Evolutionary conservation across 83 land plant species (phyloP).

Genomic region (Isoetes engelmannii): DNA sequence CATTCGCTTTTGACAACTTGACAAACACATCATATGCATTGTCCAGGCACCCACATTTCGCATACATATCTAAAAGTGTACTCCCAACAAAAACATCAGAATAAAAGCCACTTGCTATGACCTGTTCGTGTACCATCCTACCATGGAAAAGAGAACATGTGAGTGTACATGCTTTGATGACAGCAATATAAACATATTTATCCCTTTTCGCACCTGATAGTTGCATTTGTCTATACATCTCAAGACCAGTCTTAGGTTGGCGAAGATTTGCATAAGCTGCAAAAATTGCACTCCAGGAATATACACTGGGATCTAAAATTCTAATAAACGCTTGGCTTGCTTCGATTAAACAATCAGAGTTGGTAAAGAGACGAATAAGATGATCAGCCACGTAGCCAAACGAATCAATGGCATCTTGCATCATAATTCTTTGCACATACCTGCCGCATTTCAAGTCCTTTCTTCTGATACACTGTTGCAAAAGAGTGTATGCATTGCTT

Average conservation of each 20-base stretch:
- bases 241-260: not conserved
- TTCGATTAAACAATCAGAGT: not conserved
- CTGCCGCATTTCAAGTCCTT: no score
- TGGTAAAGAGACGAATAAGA: not conserved
- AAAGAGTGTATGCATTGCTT: no score
- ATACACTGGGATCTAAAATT: not conserved
- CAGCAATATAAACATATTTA: conserved; percentile 8
- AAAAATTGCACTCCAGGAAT: conserved; percentile 11
- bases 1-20: not conserved
- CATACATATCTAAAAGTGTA: conserved; percentile 10
- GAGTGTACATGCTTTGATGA: conserved; percentile 3
- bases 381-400: not conserved
- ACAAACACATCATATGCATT: not conserved
- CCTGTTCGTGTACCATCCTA: not conserved
- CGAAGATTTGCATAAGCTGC: conserved; percentile 11
- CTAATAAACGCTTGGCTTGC: not conserved
- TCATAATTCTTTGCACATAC: no score
- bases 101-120: not conserved
- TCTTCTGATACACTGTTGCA: no score
- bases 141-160: not conserved
- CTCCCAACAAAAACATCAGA: not conserved
- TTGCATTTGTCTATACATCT: conserved; percentile 7
- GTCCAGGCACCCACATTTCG: not conserved
- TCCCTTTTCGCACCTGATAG: not conserved
- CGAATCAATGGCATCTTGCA: not conserved